These are phyloP conservation scores for Mallotus nudiflorus DNA, from an alignment of 345 rosid species.

Conservation along the genomic window DNA sequence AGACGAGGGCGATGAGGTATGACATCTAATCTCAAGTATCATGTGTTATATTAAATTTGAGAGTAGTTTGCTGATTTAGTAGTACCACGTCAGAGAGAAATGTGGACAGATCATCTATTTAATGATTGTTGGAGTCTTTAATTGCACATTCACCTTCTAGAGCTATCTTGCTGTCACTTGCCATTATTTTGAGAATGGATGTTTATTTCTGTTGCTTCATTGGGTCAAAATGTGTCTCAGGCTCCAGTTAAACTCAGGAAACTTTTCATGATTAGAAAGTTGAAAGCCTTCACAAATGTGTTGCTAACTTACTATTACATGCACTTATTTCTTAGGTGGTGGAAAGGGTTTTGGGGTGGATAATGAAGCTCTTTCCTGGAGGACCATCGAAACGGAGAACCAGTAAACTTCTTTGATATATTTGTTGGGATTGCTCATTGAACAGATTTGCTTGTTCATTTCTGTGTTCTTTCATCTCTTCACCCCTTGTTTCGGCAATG, in stretches of 20 bases:
- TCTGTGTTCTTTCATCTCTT: conserved; percentile 3
- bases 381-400: conserved; percentile 83
- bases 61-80: too few relatives aligned
- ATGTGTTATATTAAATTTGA: too few relatives aligned
- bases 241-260: too few relatives aligned
- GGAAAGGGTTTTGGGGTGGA: conserved; percentile 98
- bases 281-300: background rate
- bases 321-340: conserved; percentile 61
- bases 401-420: conserved; percentile 72
- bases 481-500: conserved; percentile 22
- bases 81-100: too few relatives aligned
- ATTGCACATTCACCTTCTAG: too few relatives aligned
- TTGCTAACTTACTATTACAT: background rate
- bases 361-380: conserved; percentile 96
- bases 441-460: background rate
- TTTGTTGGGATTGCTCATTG: conserved; percentile 10
- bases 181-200: too few relatives aligned
- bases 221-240: too few relatives aligned
- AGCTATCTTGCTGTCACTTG: too few relatives aligned
- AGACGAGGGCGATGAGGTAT: conserved; percentile 99
- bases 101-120: too few relatives aligned
- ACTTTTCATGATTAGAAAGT: too few relatives aligned
- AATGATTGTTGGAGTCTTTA: too few relatives aligned
- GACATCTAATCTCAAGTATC: background rate
- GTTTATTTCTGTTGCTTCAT: too few relatives aligned